Percentiles rank a stretch among this genome's conserved stretches.
These are phyloP conservation scores for Pelargonium australe DNA, from an alignment of 441 rosid genomes.

Conservation along the genomic window DNA sequence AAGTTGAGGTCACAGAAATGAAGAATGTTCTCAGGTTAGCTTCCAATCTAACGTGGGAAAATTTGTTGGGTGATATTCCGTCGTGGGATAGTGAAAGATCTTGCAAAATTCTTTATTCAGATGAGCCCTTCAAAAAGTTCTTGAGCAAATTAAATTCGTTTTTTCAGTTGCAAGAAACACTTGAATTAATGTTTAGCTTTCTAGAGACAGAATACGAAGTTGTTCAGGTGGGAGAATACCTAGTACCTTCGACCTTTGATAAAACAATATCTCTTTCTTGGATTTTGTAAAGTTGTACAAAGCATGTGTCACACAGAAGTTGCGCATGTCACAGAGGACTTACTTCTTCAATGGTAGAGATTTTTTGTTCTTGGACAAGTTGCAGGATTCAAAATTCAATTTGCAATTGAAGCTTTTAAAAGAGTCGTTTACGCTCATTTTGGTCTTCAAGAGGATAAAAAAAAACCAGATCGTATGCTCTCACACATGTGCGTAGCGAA, in stretches of 20 bases:
- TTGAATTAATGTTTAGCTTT: not conserved
- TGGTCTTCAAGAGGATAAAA: not conserved
- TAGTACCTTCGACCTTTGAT: not conserved
- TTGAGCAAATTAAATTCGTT: too few species aligned
- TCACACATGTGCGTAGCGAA: not conserved
- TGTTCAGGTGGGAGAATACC: not conserved
- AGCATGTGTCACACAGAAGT: not conserved
- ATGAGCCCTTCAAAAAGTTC: too few species aligned
- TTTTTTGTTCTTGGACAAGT: not conserved
- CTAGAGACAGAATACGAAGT: not conserved
- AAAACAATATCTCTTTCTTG: not conserved
- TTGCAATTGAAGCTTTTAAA: not conserved
- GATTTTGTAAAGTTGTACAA: not conserved
- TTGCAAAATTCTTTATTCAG: not conserved
- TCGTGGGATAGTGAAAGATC: not conserved
- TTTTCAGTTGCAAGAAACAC: too few species aligned
- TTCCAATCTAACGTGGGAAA: not conserved
- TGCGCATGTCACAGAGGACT: not conserved
- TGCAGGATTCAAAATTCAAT: not conserved
- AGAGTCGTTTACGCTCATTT: not conserved
- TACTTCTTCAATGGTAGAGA: not conserved
- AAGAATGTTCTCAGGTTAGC: not conserved
- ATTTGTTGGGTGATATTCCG: not conserved
- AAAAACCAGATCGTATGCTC: not conserved
- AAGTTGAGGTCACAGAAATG: not conserved